phyloP scores from a whole-genome alignment of 805 yeast genomes.

The Hanseniaspora singularis region DNA sequence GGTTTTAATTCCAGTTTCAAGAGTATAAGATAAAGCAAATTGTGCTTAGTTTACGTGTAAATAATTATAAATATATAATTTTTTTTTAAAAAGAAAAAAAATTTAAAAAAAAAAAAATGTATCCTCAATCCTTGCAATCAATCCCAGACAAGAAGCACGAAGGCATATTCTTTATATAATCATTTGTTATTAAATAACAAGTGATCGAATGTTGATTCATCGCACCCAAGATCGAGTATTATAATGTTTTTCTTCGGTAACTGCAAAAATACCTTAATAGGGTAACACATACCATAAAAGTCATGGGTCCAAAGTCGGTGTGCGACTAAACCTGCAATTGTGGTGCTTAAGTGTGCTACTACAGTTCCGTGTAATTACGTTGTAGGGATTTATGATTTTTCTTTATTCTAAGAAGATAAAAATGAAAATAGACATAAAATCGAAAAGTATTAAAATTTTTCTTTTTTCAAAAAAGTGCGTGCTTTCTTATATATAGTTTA shows the following conservation, averaged over 20 bases:
- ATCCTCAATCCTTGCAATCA: slow-evolving; percentile 40
- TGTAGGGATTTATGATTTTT: slow-evolving; percentile 34
- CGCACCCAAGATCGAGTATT: slow-evolving; percentile 62
- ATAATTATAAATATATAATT: background rate
- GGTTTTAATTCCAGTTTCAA: slow-evolving; percentile 83
- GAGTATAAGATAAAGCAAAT: slow-evolving; percentile 22
- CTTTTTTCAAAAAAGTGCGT: no score
- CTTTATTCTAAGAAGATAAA: slow-evolving; percentile 16
- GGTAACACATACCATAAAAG: slow-evolving; percentile 37
- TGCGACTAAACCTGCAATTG: slow-evolving; percentile 24
- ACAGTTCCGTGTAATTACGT: slow-evolving; percentile 37
- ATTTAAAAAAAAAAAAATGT: slow-evolving; percentile 23
- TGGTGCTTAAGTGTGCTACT: slow-evolving; percentile 42
- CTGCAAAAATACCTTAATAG: slow-evolving; percentile 27
- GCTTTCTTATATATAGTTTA: no score
- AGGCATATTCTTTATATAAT: slow-evolving; percentile 50
- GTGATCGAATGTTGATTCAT: slow-evolving; percentile 44
- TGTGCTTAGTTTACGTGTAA: no score
- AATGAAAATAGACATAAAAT: no score
- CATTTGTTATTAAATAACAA: slow-evolving; percentile 17
- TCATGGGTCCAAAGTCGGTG: slow-evolving; percentile 44
- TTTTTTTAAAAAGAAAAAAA: background rate
- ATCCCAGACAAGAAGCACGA: slow-evolving; percentile 66
- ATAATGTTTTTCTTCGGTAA: slow-evolving; percentile 45
- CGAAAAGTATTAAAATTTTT: background rate